Conservation (phyloP, 2,329 filamentous ascomycete genomes). For the Neurospora sp. region DNA sequence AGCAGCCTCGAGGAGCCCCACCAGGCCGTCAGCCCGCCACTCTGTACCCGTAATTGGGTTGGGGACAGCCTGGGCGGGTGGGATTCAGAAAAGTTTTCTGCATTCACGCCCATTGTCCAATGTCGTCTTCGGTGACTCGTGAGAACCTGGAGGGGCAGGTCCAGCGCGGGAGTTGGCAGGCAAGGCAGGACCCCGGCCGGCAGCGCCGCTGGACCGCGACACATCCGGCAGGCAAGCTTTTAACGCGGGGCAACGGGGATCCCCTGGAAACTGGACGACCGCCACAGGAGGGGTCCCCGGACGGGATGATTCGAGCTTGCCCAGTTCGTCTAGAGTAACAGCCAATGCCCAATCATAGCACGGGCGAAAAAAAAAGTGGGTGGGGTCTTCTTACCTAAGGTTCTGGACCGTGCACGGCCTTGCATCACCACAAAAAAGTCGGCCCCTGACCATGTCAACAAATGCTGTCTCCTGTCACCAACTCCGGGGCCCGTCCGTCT, state of each 20-base stretch:
- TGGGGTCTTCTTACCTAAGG: conserved; percentile 4
- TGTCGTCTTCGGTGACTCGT: neutral
- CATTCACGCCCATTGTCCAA: neutral
- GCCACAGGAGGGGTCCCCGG: neutral
- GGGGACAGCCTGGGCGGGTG: neutral
- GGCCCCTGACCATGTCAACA: neutral
- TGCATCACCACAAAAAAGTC: neutral
- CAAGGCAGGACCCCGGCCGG: neutral
- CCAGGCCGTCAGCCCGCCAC: conserved; percentile 7
- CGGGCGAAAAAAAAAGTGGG: neutral
- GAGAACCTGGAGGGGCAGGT: neutral
- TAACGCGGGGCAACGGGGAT: conserved; percentile 1
- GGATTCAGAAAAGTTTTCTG: conserved; percentile 5
- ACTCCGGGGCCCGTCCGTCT: neutral
- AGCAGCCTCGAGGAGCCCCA: conserved; percentile 7
- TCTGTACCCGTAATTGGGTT: neutral
- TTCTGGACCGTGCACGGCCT: neutral
- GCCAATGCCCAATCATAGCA: conserved; percentile 13
- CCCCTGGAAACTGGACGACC: neutral
- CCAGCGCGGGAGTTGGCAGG: neutral
- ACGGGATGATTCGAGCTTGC: neutral
- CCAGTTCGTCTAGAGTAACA: conserved; percentile 8
- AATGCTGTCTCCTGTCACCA: neutral
- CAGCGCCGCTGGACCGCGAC: neutral
- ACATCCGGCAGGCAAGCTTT: neutral